Evolutionary conservation across 2,329 filamentous ascomycete genomes (phyloP), one percentile per base, ranked within the genome.

Genomic region (Fusarium phyllophilum): DNA sequence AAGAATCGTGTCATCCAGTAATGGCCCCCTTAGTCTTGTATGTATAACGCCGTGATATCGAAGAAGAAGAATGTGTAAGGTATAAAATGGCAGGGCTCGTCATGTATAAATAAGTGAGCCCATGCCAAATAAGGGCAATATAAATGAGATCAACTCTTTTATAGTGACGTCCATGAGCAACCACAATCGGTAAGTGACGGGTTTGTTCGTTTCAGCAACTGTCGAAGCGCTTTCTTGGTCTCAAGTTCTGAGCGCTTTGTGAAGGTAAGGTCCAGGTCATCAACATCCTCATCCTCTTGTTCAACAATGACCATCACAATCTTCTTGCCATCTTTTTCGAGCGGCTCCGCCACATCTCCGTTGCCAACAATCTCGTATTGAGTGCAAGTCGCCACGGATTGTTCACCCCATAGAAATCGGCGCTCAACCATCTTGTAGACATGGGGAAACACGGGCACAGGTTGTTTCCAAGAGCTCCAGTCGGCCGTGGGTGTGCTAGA

Each of bases 381-480:
- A 9, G 83, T 83, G 66, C 88, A 90, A 36, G 76, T 83, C 0
- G 88, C 84, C 20, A 80, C 73, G 3, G 80, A 76, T 4, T 81
- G 77, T 22, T 80, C 75, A 14, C 79, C 66, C 26, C 72, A 77
- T 22, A 68, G 41, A 12, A 85, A 79, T 22, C 88, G 88, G 20
- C 87, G 85, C 78, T 90, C 89, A 58, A 88, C 82, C 46, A 90
- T 81, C 76, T 90, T 90, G 66, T 90, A 81, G 14, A 88, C 84
- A 31, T 84, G 84, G 5, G 89, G 88, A 65, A 89, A 90, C 0
- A 81, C 75, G 1, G 83, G 66, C 14, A 73, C 51, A 6, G 38
- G 33, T 11, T 58, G 31, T 33, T 65, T 57, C 39, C 56, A 68
- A 14, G 29, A 38, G 41, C 41, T 65, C 65, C 63, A 68, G 17